phyloP scores from a whole-genome alignment of 768 basidiomycete species.

The Amanita muscaria region DNA sequence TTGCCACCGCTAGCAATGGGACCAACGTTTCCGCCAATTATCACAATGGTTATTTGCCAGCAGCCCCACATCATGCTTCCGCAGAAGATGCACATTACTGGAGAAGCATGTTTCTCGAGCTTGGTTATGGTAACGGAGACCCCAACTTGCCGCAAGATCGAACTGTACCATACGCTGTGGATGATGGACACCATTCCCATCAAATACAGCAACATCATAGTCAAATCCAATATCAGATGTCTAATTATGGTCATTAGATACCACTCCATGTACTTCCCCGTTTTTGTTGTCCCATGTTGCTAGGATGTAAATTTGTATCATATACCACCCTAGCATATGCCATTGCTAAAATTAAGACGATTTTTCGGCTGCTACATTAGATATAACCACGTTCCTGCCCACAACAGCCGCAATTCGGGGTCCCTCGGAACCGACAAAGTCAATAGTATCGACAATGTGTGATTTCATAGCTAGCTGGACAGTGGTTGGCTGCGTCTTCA shows the following conservation, averaged over 20 bases:
- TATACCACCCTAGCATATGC: constrained; percentile 10
- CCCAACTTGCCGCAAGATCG: constrained; percentile 10
- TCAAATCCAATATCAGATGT: constrained; percentile 7
- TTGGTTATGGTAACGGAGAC: constrained; percentile 48
- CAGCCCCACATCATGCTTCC: constrained; percentile 34
- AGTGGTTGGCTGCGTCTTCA: constrained; percentile 53
- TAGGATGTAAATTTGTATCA: constrained; percentile 13
- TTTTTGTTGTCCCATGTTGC: background rate
- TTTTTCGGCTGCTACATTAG: constrained; percentile 49
- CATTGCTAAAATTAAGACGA: constrained; percentile 15
- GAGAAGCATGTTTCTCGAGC: constrained; percentile 66
- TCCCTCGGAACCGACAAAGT: constrained; percentile 55
- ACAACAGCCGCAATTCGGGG: constrained; percentile 63
- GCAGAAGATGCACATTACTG: constrained; percentile 66
- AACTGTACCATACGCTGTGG: background rate
- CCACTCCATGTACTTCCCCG: background rate
- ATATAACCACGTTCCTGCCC: constrained; percentile 48
- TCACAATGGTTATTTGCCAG: constrained; percentile 25
- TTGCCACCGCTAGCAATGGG: constrained; percentile 8
- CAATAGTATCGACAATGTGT: constrained; percentile 63
- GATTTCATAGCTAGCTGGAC: constrained; percentile 54
- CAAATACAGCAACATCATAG: constrained; percentile 9
- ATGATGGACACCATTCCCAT: constrained; percentile 7
- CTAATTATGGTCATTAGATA: constrained; percentile 6
- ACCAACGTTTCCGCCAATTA: constrained; percentile 16